phyloP scores from a whole-genome alignment of 768 basidiomycete genomes.

The Calvatia gigantea region DNA sequence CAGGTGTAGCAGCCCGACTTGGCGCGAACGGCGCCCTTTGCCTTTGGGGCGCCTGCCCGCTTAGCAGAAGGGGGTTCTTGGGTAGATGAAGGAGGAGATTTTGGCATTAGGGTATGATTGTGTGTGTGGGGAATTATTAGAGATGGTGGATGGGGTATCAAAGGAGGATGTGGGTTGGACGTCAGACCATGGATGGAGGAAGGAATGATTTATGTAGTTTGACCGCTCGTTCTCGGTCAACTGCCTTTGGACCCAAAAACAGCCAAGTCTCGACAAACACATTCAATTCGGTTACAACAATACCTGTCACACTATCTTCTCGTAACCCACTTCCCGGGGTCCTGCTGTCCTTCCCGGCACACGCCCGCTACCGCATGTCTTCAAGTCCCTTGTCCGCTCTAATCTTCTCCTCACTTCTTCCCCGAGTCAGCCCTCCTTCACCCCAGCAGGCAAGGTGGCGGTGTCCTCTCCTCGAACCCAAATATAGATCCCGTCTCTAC shows the following conservation, averaged over 20 bases:
- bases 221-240: neutral
- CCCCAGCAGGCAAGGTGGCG: neutral
- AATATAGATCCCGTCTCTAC: neutral
- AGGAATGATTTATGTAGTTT: conserved; percentile 6
- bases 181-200: conserved; percentile 5
- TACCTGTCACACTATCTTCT: neutral
- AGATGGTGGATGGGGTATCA: conserved; percentile 9
- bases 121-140: neutral
- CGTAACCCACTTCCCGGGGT: conserved; percentile 1
- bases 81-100: conserved; percentile 40
- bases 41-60: conserved; percentile 52
- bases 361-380: neutral
- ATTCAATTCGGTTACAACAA: neutral
- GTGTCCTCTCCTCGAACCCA: neutral
- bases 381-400: conserved; percentile 1
- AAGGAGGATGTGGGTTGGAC: conserved; percentile 15
- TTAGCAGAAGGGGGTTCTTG: conserved; percentile 7
- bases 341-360: neutral
- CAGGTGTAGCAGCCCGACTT: conserved; percentile 91
- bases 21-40: conserved; percentile 79
- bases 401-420: neutral
- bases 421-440: conserved; percentile 4
- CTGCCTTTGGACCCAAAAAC: neutral
- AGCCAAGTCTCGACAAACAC: conserved; percentile 1
- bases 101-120: conserved; percentile 34